Conservation (phyloP, 306 rosid genomes). For the Prunus armeniaca region DNA sequence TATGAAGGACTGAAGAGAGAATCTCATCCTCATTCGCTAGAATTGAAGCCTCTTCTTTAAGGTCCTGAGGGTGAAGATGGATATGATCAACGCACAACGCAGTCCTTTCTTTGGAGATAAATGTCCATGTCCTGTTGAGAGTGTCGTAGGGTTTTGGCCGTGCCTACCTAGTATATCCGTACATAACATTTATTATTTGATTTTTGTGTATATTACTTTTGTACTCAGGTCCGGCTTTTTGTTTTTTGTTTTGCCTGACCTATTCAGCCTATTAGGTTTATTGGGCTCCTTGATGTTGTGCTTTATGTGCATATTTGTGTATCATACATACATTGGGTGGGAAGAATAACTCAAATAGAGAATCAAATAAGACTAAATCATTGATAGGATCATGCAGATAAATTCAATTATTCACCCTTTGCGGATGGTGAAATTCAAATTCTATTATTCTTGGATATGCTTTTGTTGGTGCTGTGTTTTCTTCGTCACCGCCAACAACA, state of each 20-base stretch:
- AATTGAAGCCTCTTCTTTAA: slow-evolving; percentile 17
- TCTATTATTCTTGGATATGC: background rate
- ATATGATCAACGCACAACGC: background rate
- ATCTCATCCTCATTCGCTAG: slow-evolving; percentile 8
- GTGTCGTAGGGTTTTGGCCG: background rate
- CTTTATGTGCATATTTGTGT: background rate
- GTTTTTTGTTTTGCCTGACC: slow-evolving; percentile 43
- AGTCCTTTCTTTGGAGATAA: background rate
- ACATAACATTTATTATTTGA: slow-evolving; percentile 16
- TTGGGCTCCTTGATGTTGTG: background rate
- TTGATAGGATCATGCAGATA: background rate
- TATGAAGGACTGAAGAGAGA: slow-evolving; percentile 37
- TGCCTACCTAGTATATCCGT: slow-evolving; percentile 13
- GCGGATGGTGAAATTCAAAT: background rate
- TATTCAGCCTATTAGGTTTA: background rate
- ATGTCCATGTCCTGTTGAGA: background rate
- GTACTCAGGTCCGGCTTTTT: slow-evolving; percentile 39
- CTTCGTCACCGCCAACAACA: background rate
- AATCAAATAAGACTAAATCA: background rate
- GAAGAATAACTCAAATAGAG: background rate
- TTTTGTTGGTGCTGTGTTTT: background rate
- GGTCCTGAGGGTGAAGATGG: slow-evolving; percentile 13
- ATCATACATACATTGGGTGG: background rate
- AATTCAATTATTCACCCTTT: background rate
- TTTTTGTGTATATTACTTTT: slow-evolving; percentile 26